Percentiles rank a stretch among this genome's conserved stretches.
Evolutionary conservation across 2,329 filamentous ascomycete genomes (phyloP).

Genomic region (Ophiostoma pallidulum): DNA sequence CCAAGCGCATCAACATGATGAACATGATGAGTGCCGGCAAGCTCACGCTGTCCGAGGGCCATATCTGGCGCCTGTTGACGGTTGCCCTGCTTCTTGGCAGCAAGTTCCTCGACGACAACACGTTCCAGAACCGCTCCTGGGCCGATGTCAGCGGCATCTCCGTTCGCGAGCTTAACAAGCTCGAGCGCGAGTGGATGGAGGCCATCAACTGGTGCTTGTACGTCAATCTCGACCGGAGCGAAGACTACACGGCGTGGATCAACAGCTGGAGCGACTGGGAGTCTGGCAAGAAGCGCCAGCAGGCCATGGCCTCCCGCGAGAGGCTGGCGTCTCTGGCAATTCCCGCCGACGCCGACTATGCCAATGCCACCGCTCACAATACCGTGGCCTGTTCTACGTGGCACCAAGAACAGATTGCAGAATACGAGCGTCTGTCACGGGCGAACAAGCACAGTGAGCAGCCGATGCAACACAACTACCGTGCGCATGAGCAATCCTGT

Average conservation of each 20-base stretch:
- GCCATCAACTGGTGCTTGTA: conserved; percentile 79
- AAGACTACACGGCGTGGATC: conserved; percentile 58
- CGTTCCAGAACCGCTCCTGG: conserved; percentile 95
- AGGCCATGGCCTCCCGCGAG: conserved; percentile 39
- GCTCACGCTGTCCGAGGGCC: conserved; percentile 53
- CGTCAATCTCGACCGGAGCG: conserved; percentile 68
- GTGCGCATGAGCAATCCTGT: conserved; percentile 34
- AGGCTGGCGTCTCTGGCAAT: conserved; percentile 40
- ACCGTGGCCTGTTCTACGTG: conserved; percentile 31
- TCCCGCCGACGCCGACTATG: conserved; percentile 35
- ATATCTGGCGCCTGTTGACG: conserved; percentile 81
- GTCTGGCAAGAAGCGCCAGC: conserved; percentile 44
- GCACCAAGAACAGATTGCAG: conserved; percentile 45
- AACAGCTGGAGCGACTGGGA: conserved; percentile 52
- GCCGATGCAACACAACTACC: conserved; percentile 28
- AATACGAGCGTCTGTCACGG: conserved; percentile 37
- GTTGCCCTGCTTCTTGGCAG: conserved; percentile 77
- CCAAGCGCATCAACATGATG: conserved; percentile 70
- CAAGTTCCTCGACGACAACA: conserved; percentile 96
- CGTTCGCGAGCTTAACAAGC: conserved; percentile 70
- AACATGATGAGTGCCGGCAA: conserved; percentile 38
- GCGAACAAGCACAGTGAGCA: conserved; percentile 33
- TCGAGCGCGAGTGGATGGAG: conserved; percentile 81
- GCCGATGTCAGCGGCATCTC: conserved; percentile 87
- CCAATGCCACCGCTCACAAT: conserved; percentile 22